Evolutionary conservation across 495 filamentous ascomycete genomes (phyloP), one percentile per base, ranked within the genome.

Genomic region (Polyplosphaeria fusca): DNA sequence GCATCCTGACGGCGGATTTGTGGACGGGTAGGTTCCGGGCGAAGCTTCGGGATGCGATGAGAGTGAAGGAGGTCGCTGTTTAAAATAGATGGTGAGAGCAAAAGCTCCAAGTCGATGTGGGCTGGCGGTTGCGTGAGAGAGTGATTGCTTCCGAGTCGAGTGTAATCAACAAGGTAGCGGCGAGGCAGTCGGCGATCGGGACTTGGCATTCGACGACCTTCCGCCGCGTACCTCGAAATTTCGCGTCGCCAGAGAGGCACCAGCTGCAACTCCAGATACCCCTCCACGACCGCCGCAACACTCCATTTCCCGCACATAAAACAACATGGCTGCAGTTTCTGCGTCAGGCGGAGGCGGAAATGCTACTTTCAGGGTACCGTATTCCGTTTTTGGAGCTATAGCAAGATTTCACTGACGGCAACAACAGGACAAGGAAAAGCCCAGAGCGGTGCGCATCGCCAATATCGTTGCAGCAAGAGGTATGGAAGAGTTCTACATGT

Each of bases 391-490:
- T n/a, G n/a, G n/a, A n/a, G n/a, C n/a, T n/a, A n/a, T n/a, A n/a
- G n/a, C n/a, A n/a, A n/a, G n/a, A n/a, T n/a, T n/a, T n/a, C 13
- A 71, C 73, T 70, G 63, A 62, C 62, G 13, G 56, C 56, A 63
- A 65, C 55, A 68, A 53, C 69, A 94, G 88, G 89, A 95, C 74
- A 97, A 96, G 82, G 92, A 95, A 79, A 98, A 98, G 87, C 93
- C 93, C 56, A 82, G 88, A 79, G 94, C 93, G 48, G 93, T 98
- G 61, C 88, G 93, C 55, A 87, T 85, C 49, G 86, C 88, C 55
- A 98, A 98, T 74, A 97, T 98, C 74, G 85, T 95, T 64, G 93
- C 93, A 63, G 93, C 93, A 63, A 85, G 92, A 88, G 89, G 89
- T 93, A 82, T 71, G 71, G 47, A 52, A 60, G 14, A 37, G 41